Evolutionary conservation across 2,329 filamentous ascomycete species (phyloP), one percentile per base, ranked within the genome.

Genomic region (Aspergillus sp.): DNA sequence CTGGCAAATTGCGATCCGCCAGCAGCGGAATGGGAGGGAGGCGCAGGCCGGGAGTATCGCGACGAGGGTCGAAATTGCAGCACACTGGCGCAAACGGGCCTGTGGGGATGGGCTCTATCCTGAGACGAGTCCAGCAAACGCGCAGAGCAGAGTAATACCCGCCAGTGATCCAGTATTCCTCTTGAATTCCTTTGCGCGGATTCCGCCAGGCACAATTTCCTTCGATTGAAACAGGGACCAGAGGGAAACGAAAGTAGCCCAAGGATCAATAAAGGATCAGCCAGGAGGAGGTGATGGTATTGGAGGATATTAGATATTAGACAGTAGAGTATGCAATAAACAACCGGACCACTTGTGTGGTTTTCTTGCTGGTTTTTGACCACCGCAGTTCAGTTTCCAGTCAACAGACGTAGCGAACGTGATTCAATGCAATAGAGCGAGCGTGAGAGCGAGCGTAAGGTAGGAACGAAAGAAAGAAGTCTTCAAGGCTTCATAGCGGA

Each of bases 391-490:
- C 14, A 24, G 12, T 22, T 31, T 32, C 14, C 20, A 26, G 26
- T 16, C 8, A 30, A 19, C 17, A 46, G 48, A 47, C 48, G 55
- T 60, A 60, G 57, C 57, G 57, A 60, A 52, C 48, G 57, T 60
- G 47, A 45, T 53, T 53, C 48, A 13, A 52, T 47, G 51, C 52
- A 46, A 50, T 53, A 44, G 53, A 57, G 54, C 53, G 53, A 58
- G 50, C 49, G 52, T 57, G 47, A 45, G 42, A 51, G 54, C 54
- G 55, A 59, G 49, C 49, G 57, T 53, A 47, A 42, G 31, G 35
- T 41, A 36, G 48, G 51, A 55, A 51, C 51, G 53, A 26, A 24
- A 26, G 29, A 29, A 30, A 36, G 32, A 31, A 20, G 30, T 24
- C 10, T 28, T 34, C 26, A 34, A 16, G 19, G 26, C 13, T 12